Evolutionary conservation across 2,329 filamentous ascomycete genomes (phyloP).

Genomic region (Neurospora crassa): DNA sequence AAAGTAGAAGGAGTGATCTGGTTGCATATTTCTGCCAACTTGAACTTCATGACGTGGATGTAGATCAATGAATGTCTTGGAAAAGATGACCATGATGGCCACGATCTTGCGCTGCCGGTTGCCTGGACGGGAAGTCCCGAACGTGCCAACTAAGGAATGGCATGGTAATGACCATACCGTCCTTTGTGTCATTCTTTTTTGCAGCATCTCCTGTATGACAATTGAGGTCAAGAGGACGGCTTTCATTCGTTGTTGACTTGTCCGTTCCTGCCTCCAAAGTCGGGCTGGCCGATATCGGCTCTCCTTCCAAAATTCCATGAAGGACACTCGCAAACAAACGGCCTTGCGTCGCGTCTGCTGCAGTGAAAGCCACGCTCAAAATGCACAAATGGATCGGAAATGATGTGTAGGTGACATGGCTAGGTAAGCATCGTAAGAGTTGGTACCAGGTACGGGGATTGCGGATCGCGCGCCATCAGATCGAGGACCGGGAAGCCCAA

Average conservation of each 20-base stretch:
- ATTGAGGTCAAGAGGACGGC: not conserved
- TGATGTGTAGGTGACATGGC: not conserved
- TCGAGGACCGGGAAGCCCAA: not conserved
- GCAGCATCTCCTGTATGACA: not conserved
- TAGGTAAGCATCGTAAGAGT: too few relatives aligned
- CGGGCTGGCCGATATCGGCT: not conserved
- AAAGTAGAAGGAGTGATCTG: too few relatives aligned
- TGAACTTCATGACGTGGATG: not conserved
- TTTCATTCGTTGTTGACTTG: not conserved
- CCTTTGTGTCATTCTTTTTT: not conserved
- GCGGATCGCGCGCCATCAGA: not conserved
- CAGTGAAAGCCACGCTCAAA: not conserved
- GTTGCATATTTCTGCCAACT: too few relatives aligned
- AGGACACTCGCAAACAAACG: not conserved
- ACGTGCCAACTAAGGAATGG: not conserved
- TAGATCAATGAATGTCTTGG: not conserved
- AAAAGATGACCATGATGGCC: not conserved
- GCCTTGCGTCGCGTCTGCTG: not conserved
- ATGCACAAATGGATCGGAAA: fast-evolving
- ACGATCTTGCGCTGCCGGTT: not conserved
- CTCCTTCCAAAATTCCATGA: not conserved
- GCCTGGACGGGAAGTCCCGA: not conserved
- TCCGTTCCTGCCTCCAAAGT: not conserved
- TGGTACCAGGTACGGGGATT: not conserved
- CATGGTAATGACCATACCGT: not conserved